Conservation (phyloP, 2,329 filamentous ascomycete species). For the Colletotrichum orbiculare region DNA sequence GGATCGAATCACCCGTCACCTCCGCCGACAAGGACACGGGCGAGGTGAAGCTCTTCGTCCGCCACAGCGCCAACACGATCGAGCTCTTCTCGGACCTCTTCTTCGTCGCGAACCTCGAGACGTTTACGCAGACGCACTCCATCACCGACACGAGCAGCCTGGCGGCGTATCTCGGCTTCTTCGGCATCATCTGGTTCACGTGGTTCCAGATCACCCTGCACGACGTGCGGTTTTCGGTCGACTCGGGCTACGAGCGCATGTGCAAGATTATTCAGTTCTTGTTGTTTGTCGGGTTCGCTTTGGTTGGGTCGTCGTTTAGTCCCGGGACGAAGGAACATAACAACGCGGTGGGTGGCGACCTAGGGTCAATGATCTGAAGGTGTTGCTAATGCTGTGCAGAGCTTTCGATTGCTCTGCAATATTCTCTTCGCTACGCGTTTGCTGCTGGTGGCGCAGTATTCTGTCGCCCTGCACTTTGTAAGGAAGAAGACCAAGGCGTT, state of each 20-base stretch:
- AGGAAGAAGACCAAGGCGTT: conserved; percentile 41
- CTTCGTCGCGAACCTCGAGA: conserved; percentile 69
- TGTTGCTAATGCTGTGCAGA: conserved; percentile 31
- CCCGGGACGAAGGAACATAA: conserved; percentile 51
- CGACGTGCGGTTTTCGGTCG: conserved; percentile 67
- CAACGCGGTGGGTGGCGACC: conserved; percentile 43
- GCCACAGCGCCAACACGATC: conserved; percentile 60
- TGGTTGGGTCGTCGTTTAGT: conserved; percentile 58
- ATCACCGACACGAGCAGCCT: conserved; percentile 58
- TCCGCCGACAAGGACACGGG: conserved; percentile 19
- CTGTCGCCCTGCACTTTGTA: conserved; percentile 47
- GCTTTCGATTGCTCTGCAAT: conserved; percentile 54
- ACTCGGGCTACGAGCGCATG: conserved; percentile 64
- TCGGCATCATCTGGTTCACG: conserved; percentile 68
- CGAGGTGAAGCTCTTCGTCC: conserved; percentile 23
- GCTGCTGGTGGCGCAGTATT: conserved; percentile 47
- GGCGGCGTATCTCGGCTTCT: conserved; percentile 61
- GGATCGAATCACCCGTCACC: conserved; percentile 32
- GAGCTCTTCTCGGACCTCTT: conserved; percentile 71
- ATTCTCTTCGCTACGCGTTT: conserved; percentile 50
- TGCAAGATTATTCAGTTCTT: conserved; percentile 65
- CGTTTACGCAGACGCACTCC: conserved; percentile 65
- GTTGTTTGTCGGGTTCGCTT: conserved; percentile 66
- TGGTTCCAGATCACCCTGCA: conserved; percentile 70
- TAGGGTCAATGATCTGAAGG: rapidly evolving